Base-by-base conservation (phyloP, 768 basidiomycete species). In the Boletus pseudopeckii region DNA sequence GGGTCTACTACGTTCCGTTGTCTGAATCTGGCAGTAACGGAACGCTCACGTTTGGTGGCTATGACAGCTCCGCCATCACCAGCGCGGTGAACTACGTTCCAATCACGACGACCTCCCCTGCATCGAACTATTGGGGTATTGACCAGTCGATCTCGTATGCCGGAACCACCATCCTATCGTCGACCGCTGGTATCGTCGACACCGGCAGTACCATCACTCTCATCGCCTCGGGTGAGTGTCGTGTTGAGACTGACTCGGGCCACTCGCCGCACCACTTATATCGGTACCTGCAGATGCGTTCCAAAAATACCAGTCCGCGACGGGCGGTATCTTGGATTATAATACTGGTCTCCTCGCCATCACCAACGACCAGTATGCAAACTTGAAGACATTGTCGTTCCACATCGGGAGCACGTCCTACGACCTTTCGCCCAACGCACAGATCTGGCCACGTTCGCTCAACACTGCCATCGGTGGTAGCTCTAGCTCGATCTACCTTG, bases 131-230 rank as follows among this genome's bases (percentile, higher is more conserved):
- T 46, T 72, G 72, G 73, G 71, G 69, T 7, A 66, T 72, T 32
- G 49, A 74, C 24, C 66, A 70, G 43, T 66, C 64, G 4, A 61
- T 74, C 39, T 50, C 58, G 18, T 74, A 68, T 34, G 67, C 61
- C 0, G 41, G 45, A 3, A 50, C 42, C 8, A 62, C 57, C 5
- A 63, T 74, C 22, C 50, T 70, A 20, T 45, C 60, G 14, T 41
- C 20, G 5, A 66, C 66, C 14, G 59, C 73, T 40, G 72, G 72
- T 34, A 72, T 73, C 22, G 62, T 73, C 18, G 71, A 73, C 48
- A 73, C 70, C 1, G 69, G 73, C 33, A 66, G 61, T 34, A 71
- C 63, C 5, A 52, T 71, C n/a, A 58, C 70, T 33, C 58, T 68
- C n/a, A 53, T 66, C 9, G 63, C 69, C 17, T 32, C 65, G 0